A percentile compares a stretch with the other conserved stretches of the same genome.
Evolutionary conservation across 306 rosid genomes (phyloP).

Genomic region (Cucurbita maxima): DNA sequence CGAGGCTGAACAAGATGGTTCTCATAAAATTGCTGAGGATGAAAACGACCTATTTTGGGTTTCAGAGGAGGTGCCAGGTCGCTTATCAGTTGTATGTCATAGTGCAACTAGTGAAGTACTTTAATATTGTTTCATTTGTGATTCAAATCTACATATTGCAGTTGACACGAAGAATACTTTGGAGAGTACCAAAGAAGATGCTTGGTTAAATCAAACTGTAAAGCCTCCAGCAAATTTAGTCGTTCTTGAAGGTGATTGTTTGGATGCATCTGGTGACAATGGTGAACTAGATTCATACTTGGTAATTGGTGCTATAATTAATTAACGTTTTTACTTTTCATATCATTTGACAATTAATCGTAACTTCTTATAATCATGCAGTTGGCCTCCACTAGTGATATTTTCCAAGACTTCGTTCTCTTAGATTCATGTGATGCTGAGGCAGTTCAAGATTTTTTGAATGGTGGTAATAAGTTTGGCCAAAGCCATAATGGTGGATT

Average conservation of each 20-base stretch:
- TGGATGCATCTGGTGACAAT: constrained; percentile 67
- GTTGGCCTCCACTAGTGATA: constrained; percentile 59
- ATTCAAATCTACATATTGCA: constrained; percentile 23
- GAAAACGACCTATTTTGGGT: constrained; percentile 72
- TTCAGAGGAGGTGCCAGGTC: constrained; percentile 75
- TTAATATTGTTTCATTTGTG: not conserved
- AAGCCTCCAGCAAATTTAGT: constrained; percentile 88
- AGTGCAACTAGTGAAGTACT: constrained; percentile 2
- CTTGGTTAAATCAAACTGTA: constrained; percentile 37
- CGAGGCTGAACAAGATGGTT: constrained; percentile 36
- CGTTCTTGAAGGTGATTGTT: constrained; percentile 94
- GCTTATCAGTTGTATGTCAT: constrained; percentile 2
- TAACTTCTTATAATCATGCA: constrained; percentile 21
- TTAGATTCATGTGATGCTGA: constrained; percentile 68
- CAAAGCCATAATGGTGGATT: constrained; percentile 28
- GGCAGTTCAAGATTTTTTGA: constrained; percentile 54
- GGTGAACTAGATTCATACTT: constrained; percentile 85
- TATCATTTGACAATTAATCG: not conserved
- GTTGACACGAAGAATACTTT: constrained; percentile 64
- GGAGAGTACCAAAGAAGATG: constrained; percentile 37
- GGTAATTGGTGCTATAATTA: constrained; percentile 43
- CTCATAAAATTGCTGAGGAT: constrained; percentile 26
- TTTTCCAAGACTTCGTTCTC: constrained; percentile 65
- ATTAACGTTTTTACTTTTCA: not conserved
- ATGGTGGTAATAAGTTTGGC: constrained; percentile 22